These are phyloP conservation scores for Coemansia erecta DNA, from an alignment of 192 early-diverging fungal species.

Conservation along the genomic window DNA sequence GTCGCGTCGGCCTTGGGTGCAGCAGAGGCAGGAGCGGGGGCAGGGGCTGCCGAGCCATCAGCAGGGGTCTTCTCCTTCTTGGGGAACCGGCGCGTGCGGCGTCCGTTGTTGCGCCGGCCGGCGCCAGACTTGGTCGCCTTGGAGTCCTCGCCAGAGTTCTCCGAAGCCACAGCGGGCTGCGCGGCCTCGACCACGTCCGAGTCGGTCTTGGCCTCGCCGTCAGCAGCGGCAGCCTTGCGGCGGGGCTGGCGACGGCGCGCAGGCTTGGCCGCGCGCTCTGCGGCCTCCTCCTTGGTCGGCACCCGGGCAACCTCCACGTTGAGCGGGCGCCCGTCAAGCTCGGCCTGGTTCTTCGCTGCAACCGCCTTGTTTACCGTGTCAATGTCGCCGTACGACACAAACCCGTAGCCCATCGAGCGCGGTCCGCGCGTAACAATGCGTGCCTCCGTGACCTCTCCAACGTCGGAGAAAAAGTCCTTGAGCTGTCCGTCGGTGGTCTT, in stretches of 20 bases:
- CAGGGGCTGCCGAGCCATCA: conserved; percentile 4
- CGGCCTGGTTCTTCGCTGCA: conserved; percentile 69
- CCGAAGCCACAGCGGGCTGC: conserved; percentile 27
- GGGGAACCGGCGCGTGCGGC: conserved; percentile 53
- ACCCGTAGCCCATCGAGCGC: conserved; percentile 92
- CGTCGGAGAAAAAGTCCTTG: conserved; percentile 66
- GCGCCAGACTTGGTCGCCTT: conserved; percentile 10
- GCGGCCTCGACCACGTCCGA: conserved; percentile 23
- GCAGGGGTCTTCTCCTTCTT: conserved; percentile 32
- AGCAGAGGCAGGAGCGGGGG: conserved; percentile 1
- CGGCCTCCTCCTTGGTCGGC: conserved; percentile 35
- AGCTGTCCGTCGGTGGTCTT: conserved; percentile 79
- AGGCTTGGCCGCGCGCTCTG: conserved; percentile 25
- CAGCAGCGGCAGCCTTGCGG: conserved; percentile 19
- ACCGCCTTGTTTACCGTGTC: conserved; percentile 73
- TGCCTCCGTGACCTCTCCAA: conserved; percentile 70
- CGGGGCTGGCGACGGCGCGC: conserved; percentile 16
- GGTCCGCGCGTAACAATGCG: conserved; percentile 77
- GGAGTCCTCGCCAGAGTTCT: conserved; percentile 23
- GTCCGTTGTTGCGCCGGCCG: conserved; percentile 5
- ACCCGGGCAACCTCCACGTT: conserved; percentile 88
- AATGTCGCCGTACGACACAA: conserved; percentile 78
- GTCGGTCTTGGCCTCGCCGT: conserved; percentile 33
- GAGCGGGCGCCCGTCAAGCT: conserved; percentile 83
- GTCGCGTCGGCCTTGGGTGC: conserved; percentile 7